Evolutionary conservation across 2,329 filamentous ascomycete species (phyloP).

Genomic region (Diaporthe aspalathi): DNA sequence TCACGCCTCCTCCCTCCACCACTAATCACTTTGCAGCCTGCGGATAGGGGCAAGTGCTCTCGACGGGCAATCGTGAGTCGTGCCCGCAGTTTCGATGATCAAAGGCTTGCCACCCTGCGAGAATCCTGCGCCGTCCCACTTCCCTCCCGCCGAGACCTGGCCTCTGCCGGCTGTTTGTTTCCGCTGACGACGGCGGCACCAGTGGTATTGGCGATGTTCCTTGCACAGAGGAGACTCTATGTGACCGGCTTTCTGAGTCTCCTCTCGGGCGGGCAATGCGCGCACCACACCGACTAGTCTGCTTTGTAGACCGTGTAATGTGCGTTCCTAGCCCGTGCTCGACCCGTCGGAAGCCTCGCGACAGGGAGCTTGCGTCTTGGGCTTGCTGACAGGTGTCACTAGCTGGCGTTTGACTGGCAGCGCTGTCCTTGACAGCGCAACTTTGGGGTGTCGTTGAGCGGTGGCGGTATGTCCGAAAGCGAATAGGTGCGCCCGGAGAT

Average conservation of each 20-base stretch:
- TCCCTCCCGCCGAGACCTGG: slow-evolving; percentile 9
- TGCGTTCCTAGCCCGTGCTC: slow-evolving; percentile 17
- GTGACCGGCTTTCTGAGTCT: slow-evolving; percentile 6
- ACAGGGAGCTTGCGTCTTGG: slow-evolving; percentile 11
- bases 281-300: slow-evolving; percentile 14
- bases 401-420: slow-evolving; percentile 12
- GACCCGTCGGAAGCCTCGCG: slow-evolving; percentile 17
- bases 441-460: slow-evolving; percentile 5
- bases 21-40: slow-evolving; percentile 19
- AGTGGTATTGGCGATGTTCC: background rate
- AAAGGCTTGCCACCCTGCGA: slow-evolving; percentile 13
- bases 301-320: slow-evolving; percentile 4
- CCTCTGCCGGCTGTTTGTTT: slow-evolving; percentile 23
- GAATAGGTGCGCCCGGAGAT: slow-evolving; percentile 17
- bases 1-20: slow-evolving; percentile 7
- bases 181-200: slow-evolving; percentile 28
- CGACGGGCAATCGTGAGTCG: slow-evolving; percentile 18
- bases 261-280: slow-evolving; percentile 1
- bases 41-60: slow-evolving; percentile 7
- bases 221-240: slow-evolving; percentile 24
- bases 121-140: slow-evolving; percentile 7
- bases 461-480: slow-evolving; percentile 25
- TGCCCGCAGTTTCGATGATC: slow-evolving; percentile 30
- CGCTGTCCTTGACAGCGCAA: slow-evolving; percentile 20
- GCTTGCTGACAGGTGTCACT: slow-evolving; percentile 29